Evolutionary conservation across 176 grass and related monocot species (phyloP).

Genomic region (Zea luxurians): DNA sequence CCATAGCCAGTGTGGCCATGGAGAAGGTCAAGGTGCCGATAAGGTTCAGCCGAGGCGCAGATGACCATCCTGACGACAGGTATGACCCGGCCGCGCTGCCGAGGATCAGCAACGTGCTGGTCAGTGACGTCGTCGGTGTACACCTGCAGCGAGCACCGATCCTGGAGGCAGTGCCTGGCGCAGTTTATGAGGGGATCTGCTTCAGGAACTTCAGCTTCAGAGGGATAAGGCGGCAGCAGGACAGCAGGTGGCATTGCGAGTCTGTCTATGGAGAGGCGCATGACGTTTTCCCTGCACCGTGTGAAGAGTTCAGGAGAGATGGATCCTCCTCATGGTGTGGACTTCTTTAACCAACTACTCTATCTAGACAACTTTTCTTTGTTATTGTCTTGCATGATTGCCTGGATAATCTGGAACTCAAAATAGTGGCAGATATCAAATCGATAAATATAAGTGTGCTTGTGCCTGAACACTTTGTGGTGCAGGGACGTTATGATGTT

Average conservation of each 20-base stretch:
- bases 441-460: too few species aligned
- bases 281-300: constrained; percentile 66
- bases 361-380: too few species aligned
- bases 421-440: too few species aligned
- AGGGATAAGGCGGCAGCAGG: constrained; percentile 32
- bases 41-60: constrained; percentile 70
- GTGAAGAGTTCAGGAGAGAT: constrained; percentile 58
- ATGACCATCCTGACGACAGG: constrained; percentile 55
- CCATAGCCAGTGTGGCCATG: constrained; percentile 60
- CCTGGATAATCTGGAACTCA: too few species aligned
- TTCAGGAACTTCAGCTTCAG: constrained; percentile 73
- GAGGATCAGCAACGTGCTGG: constrained; percentile 48
- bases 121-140: constrained; percentile 56
- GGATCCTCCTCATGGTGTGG: constrained; percentile 57
- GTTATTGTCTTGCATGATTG: too few species aligned
- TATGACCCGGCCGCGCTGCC: constrained; percentile 58
- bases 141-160: constrained; percentile 49
- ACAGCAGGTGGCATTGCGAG: constrained; percentile 59
- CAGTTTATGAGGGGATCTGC: constrained; percentile 63
- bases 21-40: constrained; percentile 78
- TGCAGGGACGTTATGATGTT: too few species aligned
- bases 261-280: constrained; percentile 66
- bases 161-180: constrained; percentile 60
- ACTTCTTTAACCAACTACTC: constrained; percentile 26
- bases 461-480: too few species aligned